phyloP scores from a whole-genome alignment of 495 filamentous ascomycete species.

The Cercophora scortea region DNA sequence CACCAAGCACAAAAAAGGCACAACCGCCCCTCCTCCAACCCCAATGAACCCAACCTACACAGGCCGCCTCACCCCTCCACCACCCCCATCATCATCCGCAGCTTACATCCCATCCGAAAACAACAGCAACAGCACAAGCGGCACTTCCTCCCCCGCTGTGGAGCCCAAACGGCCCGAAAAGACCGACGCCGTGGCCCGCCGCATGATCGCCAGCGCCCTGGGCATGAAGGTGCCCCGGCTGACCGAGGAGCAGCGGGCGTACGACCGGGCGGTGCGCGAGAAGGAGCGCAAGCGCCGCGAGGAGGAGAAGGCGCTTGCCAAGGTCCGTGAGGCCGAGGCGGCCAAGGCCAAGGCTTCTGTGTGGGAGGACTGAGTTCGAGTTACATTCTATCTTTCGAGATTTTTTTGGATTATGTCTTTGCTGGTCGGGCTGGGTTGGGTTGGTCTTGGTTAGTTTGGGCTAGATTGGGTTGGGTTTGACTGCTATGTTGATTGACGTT shows the following conservation, averaged over 20 bases:
- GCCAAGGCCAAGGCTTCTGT: conserved; percentile 66
- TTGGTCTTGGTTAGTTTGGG: no score
- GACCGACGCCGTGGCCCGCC: conserved; percentile 80
- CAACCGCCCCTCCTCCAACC: conserved; percentile 50
- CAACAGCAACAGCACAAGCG: conserved; percentile 3
- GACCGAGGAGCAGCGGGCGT: conserved; percentile 83
- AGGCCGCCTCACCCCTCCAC: conserved; percentile 23
- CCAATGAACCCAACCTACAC: conserved; percentile 48
- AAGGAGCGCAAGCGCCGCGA: conserved; percentile 76
- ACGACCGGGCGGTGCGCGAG: conserved; percentile 75
- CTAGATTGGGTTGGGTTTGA: no score
- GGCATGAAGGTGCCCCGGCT: conserved; percentile 72
- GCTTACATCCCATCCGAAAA: conserved; percentile 8
- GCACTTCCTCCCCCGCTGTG: conserved; percentile 2
- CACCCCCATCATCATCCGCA: conserved; percentile 9
- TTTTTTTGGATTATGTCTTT: no score
- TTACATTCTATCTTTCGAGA: no score
- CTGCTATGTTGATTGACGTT: no score
- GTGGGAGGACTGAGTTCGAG: conserved; percentile 67
- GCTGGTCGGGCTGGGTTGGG: no score
- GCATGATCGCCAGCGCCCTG: conserved; percentile 84
- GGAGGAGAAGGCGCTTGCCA: conserved; percentile 59
- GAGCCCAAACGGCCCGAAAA: conserved; percentile 64
- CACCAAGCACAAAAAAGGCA: conserved; percentile 10
- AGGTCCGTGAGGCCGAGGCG: conserved; percentile 55